These are phyloP conservation scores for Agaricus sinodeliciosus DNA, from an alignment of 768 basidiomycete genomes.

Conservation along the genomic window DNA sequence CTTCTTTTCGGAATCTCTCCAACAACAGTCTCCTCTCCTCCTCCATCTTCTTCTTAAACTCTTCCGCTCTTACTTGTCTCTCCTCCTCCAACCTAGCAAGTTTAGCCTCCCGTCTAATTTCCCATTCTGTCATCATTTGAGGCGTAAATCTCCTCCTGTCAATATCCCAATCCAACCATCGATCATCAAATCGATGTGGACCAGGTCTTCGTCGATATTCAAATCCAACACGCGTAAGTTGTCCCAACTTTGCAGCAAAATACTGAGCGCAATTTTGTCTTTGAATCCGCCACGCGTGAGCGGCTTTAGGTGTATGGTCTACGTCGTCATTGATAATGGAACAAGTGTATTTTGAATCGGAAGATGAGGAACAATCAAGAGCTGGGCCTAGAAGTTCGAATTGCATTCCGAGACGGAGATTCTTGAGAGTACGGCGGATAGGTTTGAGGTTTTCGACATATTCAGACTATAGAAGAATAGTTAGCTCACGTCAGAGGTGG, in stretches of 20 bases:
- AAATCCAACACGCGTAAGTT: slow-evolving; percentile 28
- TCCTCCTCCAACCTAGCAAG: not conserved
- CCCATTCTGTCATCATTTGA: slow-evolving; percentile 19
- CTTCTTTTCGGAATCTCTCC: slow-evolving; percentile 2
- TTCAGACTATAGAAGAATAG: not conserved
- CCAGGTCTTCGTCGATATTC: slow-evolving; percentile 35
- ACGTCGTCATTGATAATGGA: slow-evolving; percentile 5
- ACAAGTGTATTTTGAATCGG: not conserved
- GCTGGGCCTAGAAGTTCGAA: slow-evolving; percentile 6
- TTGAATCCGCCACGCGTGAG: slow-evolving; percentile 18
- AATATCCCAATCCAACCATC: slow-evolving; percentile 34
- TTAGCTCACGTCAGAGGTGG: not conserved
- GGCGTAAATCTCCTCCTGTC: slow-evolving; percentile 17
- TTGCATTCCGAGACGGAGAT: slow-evolving; percentile 6
- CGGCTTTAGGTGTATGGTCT: not conserved
- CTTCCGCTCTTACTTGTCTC: slow-evolving; percentile 1
- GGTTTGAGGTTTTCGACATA: slow-evolving; percentile 8
- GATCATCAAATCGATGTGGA: slow-evolving; percentile 33
- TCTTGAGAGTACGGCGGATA: slow-evolving; percentile 4
- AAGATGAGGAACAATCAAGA: not conserved
- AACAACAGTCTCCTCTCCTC: not conserved
- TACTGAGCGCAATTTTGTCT: slow-evolving; percentile 27
- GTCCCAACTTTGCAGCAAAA: slow-evolving; percentile 25
- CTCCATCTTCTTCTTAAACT: not conserved
- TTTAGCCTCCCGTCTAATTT: slow-evolving; percentile 2